Percentiles rank a stretch among this genome's conserved stretches.
Conservation (phyloP, 371 early-diverging fungal species). For the Funneliformis caledonium region DNA sequence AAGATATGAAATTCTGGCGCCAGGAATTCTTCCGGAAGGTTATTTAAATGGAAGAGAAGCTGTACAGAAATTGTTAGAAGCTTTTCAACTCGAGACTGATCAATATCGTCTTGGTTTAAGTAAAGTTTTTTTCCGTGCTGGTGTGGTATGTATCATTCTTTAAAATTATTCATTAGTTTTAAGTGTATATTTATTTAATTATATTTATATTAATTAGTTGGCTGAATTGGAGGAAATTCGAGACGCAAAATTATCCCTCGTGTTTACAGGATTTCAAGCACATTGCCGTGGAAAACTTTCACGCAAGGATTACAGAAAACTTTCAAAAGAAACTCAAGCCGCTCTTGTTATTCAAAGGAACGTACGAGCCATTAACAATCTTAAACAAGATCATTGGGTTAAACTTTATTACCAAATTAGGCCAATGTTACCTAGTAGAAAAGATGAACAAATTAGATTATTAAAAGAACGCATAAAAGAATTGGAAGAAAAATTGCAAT, state of each 20-base stretch:
- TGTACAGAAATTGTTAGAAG: conserved; percentile 75
- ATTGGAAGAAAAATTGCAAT: conserved; percentile 61
- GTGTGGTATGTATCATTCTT: conserved; percentile 70
- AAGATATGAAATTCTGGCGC: conserved; percentile 93
- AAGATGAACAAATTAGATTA: conserved; percentile 74
- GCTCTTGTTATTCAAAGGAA: conserved; percentile 92
- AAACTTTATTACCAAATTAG: conserved; percentile 95
- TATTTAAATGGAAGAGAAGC: conserved; percentile 90
- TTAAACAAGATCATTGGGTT: conserved; percentile 97
- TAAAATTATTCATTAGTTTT: not conserved
- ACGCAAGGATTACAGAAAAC: conserved; percentile 69
- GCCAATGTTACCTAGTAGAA: conserved; percentile 92
- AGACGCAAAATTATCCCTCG: conserved; percentile 80
- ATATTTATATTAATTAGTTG: conserved; percentile 52
- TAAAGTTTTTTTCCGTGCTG: conserved; percentile 99
- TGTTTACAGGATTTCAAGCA: conserved; percentile 89
- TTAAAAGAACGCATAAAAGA: conserved; percentile 64
- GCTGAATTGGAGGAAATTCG: conserved; percentile 97
- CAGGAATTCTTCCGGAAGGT: conserved; percentile 76
- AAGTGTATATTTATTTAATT: not conserved
- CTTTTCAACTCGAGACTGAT: conserved; percentile 71
- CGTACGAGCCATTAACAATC: conserved; percentile 83
- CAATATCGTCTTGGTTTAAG: conserved; percentile 93
- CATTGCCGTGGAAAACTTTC: conserved; percentile 85
- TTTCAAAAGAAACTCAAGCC: conserved; percentile 81